phyloP scores from a whole-genome alignment of 306 rosid species.

The Rosa persica region DNA sequence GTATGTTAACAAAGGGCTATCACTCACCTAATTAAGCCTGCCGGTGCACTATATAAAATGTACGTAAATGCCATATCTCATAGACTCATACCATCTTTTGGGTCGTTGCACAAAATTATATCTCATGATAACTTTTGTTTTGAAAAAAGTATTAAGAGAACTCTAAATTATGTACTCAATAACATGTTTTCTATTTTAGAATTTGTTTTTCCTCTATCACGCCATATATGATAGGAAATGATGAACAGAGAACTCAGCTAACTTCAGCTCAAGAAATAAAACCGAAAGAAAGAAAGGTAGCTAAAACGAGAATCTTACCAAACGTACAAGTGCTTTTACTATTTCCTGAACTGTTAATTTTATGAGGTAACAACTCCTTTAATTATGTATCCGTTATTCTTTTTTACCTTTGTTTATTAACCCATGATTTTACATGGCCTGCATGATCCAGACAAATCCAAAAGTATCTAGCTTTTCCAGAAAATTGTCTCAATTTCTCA shows the following conservation, averaged over 20 bases:
- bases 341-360: not conserved
- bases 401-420: not conserved
- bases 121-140: too few species aligned
- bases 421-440: not conserved
- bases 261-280: not conserved
- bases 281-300: not conserved
- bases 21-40: too few species aligned
- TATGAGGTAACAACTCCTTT: not conserved
- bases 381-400: not conserved
- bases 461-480: not conserved
- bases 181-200: too few species aligned
- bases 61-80: too few species aligned
- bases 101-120: too few species aligned
- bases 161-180: too few species aligned
- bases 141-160: too few species aligned
- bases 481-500: not conserved
- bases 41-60: too few species aligned
- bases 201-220: too few species aligned
- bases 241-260: not conserved
- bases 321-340: not conserved
- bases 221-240: too few species aligned
- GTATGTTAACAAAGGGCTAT: too few species aligned
- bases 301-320: not conserved
- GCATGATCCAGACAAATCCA: slow-evolving; percentile 4
- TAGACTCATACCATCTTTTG: too few species aligned